Evolutionary conservation across 495 filamentous ascomycete genomes (phyloP).

Genomic region (Neurospora intermedia): DNA sequence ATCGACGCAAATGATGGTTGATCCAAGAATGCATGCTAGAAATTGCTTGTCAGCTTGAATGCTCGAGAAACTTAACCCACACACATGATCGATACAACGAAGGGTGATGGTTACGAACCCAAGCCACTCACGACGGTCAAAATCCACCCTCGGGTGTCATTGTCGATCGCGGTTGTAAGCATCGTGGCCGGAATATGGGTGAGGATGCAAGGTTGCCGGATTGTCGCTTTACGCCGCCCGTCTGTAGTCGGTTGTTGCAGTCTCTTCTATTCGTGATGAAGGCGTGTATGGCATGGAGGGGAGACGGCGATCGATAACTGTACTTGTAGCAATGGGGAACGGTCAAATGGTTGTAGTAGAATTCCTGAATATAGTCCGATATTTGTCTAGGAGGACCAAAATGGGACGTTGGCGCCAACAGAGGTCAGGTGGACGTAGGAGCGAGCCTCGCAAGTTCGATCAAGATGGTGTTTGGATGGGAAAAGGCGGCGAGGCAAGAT

Average conservation of each 20-base stretch:
- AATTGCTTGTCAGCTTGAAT: neutral
- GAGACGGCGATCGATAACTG: neutral
- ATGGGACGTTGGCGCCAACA: neutral
- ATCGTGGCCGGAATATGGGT: slow-evolving; percentile 13
- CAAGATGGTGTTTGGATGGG: neutral
- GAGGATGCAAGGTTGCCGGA: neutral
- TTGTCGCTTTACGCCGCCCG: neutral
- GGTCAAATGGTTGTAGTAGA: neutral
- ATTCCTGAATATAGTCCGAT: neutral
- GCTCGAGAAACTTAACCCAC: neutral
- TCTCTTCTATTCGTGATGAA: neutral
- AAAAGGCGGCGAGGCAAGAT: neutral
- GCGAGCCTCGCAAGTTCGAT: neutral
- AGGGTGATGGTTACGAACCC: slow-evolving; percentile 31
- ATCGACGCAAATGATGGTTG: slow-evolving; percentile 81
- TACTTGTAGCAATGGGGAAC: neutral
- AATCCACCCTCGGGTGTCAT: slow-evolving; percentile 89
- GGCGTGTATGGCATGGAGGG: neutral
- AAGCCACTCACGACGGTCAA: slow-evolving; percentile 78
- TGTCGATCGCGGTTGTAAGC: slow-evolving; percentile 41
- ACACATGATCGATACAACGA: neutral
- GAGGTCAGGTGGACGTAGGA: neutral
- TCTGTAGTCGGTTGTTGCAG: neutral
- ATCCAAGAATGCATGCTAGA: slow-evolving; percentile 71
- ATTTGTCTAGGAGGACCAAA: neutral